Base-by-base conservation (phyloP, 2,329 filamentous ascomycete genomes). In the Arthrocladium fulminans region DNA sequence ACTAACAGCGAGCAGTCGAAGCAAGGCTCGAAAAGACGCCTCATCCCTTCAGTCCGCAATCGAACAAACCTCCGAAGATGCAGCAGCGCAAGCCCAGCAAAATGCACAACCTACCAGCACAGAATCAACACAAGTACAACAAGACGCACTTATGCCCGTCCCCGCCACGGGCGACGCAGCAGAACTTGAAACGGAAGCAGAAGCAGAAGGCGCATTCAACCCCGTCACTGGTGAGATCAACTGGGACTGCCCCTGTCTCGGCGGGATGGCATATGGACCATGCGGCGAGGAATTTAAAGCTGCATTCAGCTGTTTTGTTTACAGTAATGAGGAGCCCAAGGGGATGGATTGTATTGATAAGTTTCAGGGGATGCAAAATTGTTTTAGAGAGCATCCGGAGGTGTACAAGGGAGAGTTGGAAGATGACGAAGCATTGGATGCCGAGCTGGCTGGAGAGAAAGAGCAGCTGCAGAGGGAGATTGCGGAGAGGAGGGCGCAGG, bases 211-310 rank as follows among this genome's bases (percentile, higher is more conserved):
- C 48, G 92, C 92, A 1, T 98, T 97, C 73, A 94, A 98, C 68
- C 88, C 89, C 2, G 92, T 97, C 73, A 98, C 92, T 8, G 92
- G 92, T 59, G 92, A 98, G 76, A 98, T 98, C 71, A 98, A 98
- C 75, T 98, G 92, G 92, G 92, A 97, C 66, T 98, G 92, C 68
- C 92, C 92, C 13, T 98, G 92, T 66, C 73, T 98, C 27, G 92
- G 92, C 42, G 92, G 92, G 46, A 98, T 98, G 92, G 92, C 92
- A 6, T 72, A 95, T 63, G 92, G 92, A 0, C 92, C 92, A 47
- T 98, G 92, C 65, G 92, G 92, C 41, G 87, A 94, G 65, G 83
- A 97, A 62, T 98, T 98, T 77, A 88, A 84, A 73, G 82, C 83
- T 20, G 92, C 92, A 0, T 98, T 98, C 62, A 95, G 88, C 77